phyloP scores from a whole-genome alignment of 1,284 basidiomycete genomes.

The Fomitopsis palustris region DNA sequence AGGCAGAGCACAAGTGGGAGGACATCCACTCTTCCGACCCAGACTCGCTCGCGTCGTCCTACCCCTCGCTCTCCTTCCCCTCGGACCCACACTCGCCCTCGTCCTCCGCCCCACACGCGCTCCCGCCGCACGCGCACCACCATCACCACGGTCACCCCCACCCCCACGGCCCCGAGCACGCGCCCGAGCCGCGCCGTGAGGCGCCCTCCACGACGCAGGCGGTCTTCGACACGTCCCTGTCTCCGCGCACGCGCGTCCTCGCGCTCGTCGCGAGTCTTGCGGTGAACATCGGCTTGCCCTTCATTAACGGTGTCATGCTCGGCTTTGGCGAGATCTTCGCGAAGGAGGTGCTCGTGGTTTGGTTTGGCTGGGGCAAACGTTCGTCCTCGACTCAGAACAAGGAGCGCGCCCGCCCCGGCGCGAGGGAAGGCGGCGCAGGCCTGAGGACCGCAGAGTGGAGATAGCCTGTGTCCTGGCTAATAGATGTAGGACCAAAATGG shows the following conservation, averaged over 20 bases:
- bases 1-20: slow-evolving; percentile 56
- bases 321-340: slow-evolving; percentile 98
- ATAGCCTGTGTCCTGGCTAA: background rate
- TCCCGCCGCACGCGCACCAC: slow-evolving; percentile 11
- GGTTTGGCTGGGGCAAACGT: slow-evolving; percentile 45
- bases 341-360: slow-evolving; percentile 75
- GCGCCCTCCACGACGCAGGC: slow-evolving; percentile 60
- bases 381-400: background rate
- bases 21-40: slow-evolving; percentile 45
- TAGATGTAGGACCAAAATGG: background rate
- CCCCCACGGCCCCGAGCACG: slow-evolving; percentile 18
- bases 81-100: slow-evolving; percentile 44
- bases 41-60: slow-evolving; percentile 60
- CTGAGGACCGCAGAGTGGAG: background rate
- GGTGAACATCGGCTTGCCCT: slow-evolving; percentile 91
- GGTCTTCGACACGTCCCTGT: slow-evolving; percentile 70
- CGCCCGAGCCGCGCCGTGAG: slow-evolving; percentile 22
- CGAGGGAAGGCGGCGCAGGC: background rate
- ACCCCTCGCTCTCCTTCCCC: slow-evolving; percentile 71
- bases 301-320: slow-evolving; percentile 97
- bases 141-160: slow-evolving; percentile 17
- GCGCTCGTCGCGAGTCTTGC: slow-evolving; percentile 82
- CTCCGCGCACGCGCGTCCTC: slow-evolving; percentile 59
- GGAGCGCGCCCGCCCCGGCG: background rate
- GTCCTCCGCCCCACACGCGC: slow-evolving; percentile 13